These are phyloP conservation scores for Pythium periplocum DNA, from an alignment of 352 stramenopile genomes.

Conservation along the genomic window DNA sequence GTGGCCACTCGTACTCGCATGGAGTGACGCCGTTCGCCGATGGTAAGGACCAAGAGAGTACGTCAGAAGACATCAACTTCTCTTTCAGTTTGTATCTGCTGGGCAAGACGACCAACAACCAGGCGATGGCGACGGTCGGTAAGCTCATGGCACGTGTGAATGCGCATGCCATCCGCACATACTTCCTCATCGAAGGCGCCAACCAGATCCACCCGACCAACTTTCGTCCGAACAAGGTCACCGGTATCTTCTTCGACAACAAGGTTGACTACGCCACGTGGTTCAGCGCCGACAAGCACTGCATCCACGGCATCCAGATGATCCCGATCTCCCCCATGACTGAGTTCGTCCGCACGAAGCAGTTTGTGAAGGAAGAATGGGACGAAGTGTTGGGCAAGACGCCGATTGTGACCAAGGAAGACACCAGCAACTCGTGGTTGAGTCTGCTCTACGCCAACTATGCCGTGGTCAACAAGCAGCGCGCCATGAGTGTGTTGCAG, in stretches of 20 bases:
- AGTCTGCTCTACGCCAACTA: slow-evolving; percentile 51
- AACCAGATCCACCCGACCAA: slow-evolving; percentile 42
- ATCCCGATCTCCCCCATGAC: slow-evolving; percentile 37
- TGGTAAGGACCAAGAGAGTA: slow-evolving; percentile 69
- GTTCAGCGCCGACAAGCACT: slow-evolving; percentile 55
- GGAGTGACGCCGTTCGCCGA: slow-evolving; percentile 51
- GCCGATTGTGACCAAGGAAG: slow-evolving; percentile 34
- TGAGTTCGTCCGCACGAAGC: slow-evolving; percentile 39
- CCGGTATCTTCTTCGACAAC: slow-evolving; percentile 77
- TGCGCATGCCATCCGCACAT: slow-evolving; percentile 45
- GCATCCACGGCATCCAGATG: slow-evolving; percentile 73
- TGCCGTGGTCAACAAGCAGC: slow-evolving; percentile 37
- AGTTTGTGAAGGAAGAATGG: slow-evolving; percentile 49
- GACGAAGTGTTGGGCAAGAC: slow-evolving; percentile 32
- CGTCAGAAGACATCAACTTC: slow-evolving; percentile 68
- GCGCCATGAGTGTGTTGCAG: slow-evolving; percentile 39
- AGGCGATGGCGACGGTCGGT: slow-evolving; percentile 20
- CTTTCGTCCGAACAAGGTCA: slow-evolving; percentile 52
- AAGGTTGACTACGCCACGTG: slow-evolving; percentile 64
- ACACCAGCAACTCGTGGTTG: slow-evolving; percentile 34
- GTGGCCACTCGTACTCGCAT: slow-evolving; percentile 67
- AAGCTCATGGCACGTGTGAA: slow-evolving; percentile 51
- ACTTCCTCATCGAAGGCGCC: slow-evolving; percentile 48
- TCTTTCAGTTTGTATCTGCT: slow-evolving; percentile 34
- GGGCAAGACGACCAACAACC: slow-evolving; percentile 40